A percentile compares a stretch with the other conserved stretches of the same genome.
phyloP scores from a whole-genome alignment of 345 rosid genomes.

The Arabidopsis suecica region DNA sequence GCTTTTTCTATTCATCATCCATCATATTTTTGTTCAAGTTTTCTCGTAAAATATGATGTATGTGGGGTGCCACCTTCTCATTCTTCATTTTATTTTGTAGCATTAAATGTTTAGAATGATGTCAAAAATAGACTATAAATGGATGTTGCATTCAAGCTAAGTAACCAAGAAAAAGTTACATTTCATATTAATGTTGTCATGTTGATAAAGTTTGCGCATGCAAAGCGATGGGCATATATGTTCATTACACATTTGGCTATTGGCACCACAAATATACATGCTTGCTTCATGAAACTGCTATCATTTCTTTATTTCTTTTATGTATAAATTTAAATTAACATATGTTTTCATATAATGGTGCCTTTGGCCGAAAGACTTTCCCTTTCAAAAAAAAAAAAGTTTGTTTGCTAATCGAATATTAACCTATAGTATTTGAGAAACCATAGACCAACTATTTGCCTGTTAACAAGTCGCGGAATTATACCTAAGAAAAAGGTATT shows the following conservation, averaged over 20 bases:
- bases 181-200: constrained; percentile 5
- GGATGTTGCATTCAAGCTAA: constrained; percentile 26
- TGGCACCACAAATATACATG: constrained; percentile 41
- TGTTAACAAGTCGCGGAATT: not conserved
- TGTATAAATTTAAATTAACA: not conserved
- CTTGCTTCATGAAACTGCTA: constrained; percentile 41
- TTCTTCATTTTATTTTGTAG: constrained; percentile 1
- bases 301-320: constrained; percentile 1
- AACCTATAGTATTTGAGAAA: not conserved
- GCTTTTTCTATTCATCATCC: not conserved
- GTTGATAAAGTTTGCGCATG: constrained; percentile 41
- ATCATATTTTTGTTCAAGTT: not conserved
- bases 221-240: constrained; percentile 2
- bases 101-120: constrained; percentile 5
- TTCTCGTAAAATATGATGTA: not conserved
- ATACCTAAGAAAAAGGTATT: not conserved
- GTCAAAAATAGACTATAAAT: not conserved
- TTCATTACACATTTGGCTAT: constrained; percentile 2
- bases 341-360: not conserved
- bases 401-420: no score
- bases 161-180: not conserved
- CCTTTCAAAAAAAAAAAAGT: not conserved
- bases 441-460: not conserved
- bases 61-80: not conserved
- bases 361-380: constrained; percentile 12